Base-by-base conservation (phyloP, 805 yeast species). In the Scheffersomyces ergatensis region DNA sequence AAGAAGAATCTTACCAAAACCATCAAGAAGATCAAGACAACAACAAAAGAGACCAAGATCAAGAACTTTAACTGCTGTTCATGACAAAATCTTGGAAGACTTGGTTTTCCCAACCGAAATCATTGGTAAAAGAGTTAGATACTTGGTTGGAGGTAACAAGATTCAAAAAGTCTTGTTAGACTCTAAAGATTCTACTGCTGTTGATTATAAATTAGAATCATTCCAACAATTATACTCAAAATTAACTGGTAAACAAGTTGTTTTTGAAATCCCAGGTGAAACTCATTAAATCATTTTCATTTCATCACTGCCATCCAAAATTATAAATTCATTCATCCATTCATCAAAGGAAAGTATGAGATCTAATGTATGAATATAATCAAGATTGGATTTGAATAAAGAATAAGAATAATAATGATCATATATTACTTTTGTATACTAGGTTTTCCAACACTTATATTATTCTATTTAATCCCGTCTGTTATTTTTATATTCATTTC, bases 21-120 rank as follows among this genome's bases (percentile, higher is more conserved):
- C 98, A 74, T 87, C 95, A 67, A 89, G 98, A 80, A 78, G 83
- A 68, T 80, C 96, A 50, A 88, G 89, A 82, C 87, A 84, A 75
- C 76, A 73, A 65, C 99, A 93, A 81, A 90, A 93, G 90, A 90
- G 99, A 83, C 99, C 99, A 75, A 89, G 96, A 82, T 90, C 98
- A 65, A 89, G 99, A 86, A 92, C 99, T 67, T 82, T 93, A 75
- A 83, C 97, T 62, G 89, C 97, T 69, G 99, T 92, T 60, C 99
- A 92, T 77, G 98, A 93, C 79, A 88, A 89, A 76, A 79, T 92
- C 78, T 88, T 92, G 74, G 99, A 93, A 80, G 99, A 92, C 78
- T 82, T 92, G 70, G 99, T 93, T 58, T 92, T 85, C 97, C 99
- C 99, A 77, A 90, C 98, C 61, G 97, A 92, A 82, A 92, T 92